Evolutionary conservation across 2,329 filamentous ascomycete species (phyloP).

Genomic region (Claviceps sp.): DNA sequence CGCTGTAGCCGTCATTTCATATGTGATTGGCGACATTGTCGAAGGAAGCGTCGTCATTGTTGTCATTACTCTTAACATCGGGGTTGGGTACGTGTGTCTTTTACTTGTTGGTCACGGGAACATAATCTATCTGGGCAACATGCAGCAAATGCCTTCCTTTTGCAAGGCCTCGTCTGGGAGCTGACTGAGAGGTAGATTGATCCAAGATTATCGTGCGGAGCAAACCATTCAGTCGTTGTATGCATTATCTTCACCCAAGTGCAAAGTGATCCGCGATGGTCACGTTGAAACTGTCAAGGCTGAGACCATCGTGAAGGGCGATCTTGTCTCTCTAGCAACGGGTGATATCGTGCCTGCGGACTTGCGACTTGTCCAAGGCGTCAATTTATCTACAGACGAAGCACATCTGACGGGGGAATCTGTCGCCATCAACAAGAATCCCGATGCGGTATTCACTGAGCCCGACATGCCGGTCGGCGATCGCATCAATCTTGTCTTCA

Average conservation of each 20-base stretch:
- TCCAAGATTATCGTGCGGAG: constrained; percentile 49
- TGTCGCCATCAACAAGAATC: constrained; percentile 51
- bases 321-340: constrained; percentile 47
- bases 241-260: constrained; percentile 43
- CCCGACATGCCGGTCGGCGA: constrained; percentile 50
- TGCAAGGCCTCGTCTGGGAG: not conserved
- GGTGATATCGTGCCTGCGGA: constrained; percentile 61
- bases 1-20: constrained; percentile 58
- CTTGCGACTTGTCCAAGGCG: constrained; percentile 47
- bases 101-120: not conserved
- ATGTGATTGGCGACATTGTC: constrained; percentile 50
- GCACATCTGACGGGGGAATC: constrained; percentile 64
- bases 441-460: constrained; percentile 40
- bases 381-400: constrained; percentile 67
- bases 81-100: constrained; percentile 40
- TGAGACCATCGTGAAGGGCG: constrained; percentile 49
- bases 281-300: constrained; percentile 38
- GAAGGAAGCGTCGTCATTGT: constrained; percentile 50
- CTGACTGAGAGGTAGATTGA: constrained; percentile 25
- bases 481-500: constrained; percentile 57
- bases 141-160: not conserved
- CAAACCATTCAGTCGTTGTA: constrained; percentile 49
- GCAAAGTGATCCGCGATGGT: constrained; percentile 43
- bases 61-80: constrained; percentile 54
- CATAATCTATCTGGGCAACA: not conserved